phyloP scores from a whole-genome alignment of 306 rosid species.

The Rubus idaeus region DNA sequence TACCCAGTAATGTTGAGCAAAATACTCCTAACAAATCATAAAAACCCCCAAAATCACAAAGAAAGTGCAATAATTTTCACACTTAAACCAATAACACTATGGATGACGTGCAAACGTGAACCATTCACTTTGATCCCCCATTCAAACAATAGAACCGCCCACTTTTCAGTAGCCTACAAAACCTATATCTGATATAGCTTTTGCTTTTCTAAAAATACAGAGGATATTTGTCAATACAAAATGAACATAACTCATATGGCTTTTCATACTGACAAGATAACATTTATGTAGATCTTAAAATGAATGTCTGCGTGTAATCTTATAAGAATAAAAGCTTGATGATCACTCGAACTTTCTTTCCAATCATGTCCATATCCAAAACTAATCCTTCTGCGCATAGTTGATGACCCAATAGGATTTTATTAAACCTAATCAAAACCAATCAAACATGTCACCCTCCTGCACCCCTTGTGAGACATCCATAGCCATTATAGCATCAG shows the following conservation, averaged over 20 bases:
- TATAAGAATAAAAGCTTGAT: not conserved
- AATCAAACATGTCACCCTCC: not conserved
- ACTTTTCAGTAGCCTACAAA: not conserved
- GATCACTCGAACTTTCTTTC: not conserved
- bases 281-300: not conserved
- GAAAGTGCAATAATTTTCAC: no score
- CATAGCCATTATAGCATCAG: not conserved
- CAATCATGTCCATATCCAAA: not conserved
- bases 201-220: not conserved
- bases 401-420: not conserved
- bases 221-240: not conserved
- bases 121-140: not conserved
- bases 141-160: not conserved
- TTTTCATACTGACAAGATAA: not conserved
- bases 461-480: not conserved
- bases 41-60: no score
- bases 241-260: not conserved
- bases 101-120: no score
- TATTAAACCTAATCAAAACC: not conserved
- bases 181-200: not conserved
- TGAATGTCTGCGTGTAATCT: not conserved
- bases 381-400: not conserved
- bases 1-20: not conserved
- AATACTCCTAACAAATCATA: no score
- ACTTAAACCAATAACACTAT: no score